phyloP scores from a whole-genome alignment of 73 alveolate genomes.

The Tetrahymena malaccensis region DNA sequence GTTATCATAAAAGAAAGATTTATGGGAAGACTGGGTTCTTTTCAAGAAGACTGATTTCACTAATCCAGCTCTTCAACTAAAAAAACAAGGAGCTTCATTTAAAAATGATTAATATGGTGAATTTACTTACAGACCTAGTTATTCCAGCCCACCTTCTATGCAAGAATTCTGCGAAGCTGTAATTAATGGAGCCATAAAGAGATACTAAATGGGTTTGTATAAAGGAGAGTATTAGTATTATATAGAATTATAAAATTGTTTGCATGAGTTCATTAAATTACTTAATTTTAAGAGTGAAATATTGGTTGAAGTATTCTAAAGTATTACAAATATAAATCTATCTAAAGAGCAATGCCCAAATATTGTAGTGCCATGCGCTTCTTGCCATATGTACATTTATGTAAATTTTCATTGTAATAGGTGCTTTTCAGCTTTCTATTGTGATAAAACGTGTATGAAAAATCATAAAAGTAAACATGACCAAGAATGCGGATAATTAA shows the following conservation, averaged over 20 bases:
- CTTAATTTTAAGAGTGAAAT: slow-evolving; percentile 36
- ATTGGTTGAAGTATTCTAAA: slow-evolving; percentile 34
- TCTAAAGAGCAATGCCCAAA: slow-evolving; percentile 32
- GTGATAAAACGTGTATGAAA: slow-evolving; percentile 43
- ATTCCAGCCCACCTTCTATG: slow-evolving; percentile 35
- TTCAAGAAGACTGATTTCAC: slow-evolving; percentile 39
- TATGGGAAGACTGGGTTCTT: slow-evolving; percentile 41
- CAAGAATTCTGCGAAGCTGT: slow-evolving; percentile 38
- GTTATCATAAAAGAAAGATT: slow-evolving; percentile 12
- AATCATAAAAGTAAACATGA: slow-evolving; percentile 37
- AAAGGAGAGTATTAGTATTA: slow-evolving; percentile 33
- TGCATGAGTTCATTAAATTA: slow-evolving; percentile 32
- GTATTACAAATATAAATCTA: slow-evolving; percentile 24
- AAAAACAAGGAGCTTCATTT: slow-evolving; percentile 22
- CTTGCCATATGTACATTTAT: slow-evolving; percentile 39
- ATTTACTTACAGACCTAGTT: slow-evolving; percentile 36
- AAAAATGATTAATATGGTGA: slow-evolving; percentile 44
- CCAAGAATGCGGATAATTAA: slow-evolving; percentile 12
- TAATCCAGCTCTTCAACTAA: slow-evolving; percentile 24
- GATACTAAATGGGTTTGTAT: slow-evolving; percentile 35
- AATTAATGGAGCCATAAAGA: slow-evolving; percentile 37
- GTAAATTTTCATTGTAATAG: slow-evolving; percentile 14
- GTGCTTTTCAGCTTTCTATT: slow-evolving; percentile 38
- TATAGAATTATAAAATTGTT: slow-evolving; percentile 27
- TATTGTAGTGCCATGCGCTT: slow-evolving; percentile 41